These are phyloP conservation scores for Durotheca rogersii DNA, from an alignment of 495 filamentous ascomycete species.

Conservation along the genomic window DNA sequence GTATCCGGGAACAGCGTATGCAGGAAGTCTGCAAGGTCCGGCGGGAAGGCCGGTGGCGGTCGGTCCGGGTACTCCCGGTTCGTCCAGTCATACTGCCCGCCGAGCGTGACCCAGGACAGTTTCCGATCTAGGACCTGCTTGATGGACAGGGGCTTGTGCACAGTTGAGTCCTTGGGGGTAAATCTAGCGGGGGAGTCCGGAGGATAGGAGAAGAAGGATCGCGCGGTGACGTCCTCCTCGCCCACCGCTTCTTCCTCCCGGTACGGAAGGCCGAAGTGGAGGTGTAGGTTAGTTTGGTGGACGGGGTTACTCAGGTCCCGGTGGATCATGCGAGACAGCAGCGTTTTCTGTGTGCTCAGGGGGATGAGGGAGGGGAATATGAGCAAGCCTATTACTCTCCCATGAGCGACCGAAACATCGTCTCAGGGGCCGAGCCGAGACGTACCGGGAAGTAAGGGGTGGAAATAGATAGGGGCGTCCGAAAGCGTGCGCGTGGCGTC, in stretches of 20 bases:
- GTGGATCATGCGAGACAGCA: constrained; percentile 72
- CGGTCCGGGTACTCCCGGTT: constrained; percentile 71
- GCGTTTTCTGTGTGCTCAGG: constrained; percentile 60
- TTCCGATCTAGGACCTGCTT: constrained; percentile 68
- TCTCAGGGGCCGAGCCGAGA: constrained; percentile 1
- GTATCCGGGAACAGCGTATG: constrained; percentile 68
- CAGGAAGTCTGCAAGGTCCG: constrained; percentile 66
- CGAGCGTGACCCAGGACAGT: constrained; percentile 89
- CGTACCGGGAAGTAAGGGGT: constrained; percentile 43
- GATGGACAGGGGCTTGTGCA: constrained; percentile 70
- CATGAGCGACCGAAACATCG: constrained; percentile 6
- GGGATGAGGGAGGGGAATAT: constrained; percentile 75
- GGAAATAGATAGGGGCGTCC: constrained; percentile 51
- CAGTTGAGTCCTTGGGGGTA: constrained; percentile 64
- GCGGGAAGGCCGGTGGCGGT: constrained; percentile 69
- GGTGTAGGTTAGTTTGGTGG: constrained; percentile 84
- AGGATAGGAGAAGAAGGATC: constrained; percentile 51
- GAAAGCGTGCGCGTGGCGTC: constrained; percentile 33
- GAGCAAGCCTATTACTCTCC: constrained; percentile 59
- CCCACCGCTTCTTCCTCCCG: constrained; percentile 40
- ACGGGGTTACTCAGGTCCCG: constrained; percentile 71
- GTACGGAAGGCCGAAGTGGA: constrained; percentile 78
- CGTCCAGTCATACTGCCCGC: constrained; percentile 95
- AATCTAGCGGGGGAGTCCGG: constrained; percentile 40
- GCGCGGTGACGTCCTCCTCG: constrained; percentile 12